Evolutionary conservation across 2,329 filamentous ascomycete species (phyloP), one percentile per base, ranked within the genome.

Genomic region (Trichoderma breve): DNA sequence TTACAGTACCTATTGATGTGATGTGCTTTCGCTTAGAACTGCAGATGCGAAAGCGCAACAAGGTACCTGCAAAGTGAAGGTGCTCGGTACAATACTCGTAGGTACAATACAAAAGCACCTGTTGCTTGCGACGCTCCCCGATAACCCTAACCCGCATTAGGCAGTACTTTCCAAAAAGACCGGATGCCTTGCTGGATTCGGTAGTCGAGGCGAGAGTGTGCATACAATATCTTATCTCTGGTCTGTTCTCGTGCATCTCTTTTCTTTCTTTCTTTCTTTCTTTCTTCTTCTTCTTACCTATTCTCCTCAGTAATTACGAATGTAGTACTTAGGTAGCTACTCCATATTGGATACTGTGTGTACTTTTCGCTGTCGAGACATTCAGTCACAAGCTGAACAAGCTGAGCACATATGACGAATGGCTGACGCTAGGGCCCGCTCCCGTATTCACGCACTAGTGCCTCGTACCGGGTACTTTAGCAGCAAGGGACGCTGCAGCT

Each of bases 141-240:
- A 60, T 69, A 61, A 47, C 65, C 55, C 65, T 69, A 69, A 69
- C 55, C 65, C 55, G 9, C 14, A 61, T 69, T 34, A 28, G 55
- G 65, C 36, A 69, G n/a, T 61, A 61, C 36, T 68, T 68, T 4
- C 18, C 14, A 24, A 58, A n/a, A 21, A 24, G 21, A 11, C 55
- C 24, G 32, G 28, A 34, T 60, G 30, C 57, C 9, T 15, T 63
- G 32, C 60, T 32, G 21, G 21, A 26, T 32, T 36, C 6, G 30
- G 57, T 21, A 30, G 28, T 34, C 30, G 57, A 34, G n/a, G 18
- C n/a, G 11, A 34, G 57, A 60, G 28, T 24, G 47, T 51, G 15
- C n/a, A 51, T 21, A 51, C n/a, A 11, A 9, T 21, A 51, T 51
- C 43, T 21, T 53, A 21, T 53, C 11, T 53, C 9, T 24, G 11